Conservation (phyloP, 2,329 filamentous ascomycete genomes). For the Colletotrichum graminicola region DNA sequence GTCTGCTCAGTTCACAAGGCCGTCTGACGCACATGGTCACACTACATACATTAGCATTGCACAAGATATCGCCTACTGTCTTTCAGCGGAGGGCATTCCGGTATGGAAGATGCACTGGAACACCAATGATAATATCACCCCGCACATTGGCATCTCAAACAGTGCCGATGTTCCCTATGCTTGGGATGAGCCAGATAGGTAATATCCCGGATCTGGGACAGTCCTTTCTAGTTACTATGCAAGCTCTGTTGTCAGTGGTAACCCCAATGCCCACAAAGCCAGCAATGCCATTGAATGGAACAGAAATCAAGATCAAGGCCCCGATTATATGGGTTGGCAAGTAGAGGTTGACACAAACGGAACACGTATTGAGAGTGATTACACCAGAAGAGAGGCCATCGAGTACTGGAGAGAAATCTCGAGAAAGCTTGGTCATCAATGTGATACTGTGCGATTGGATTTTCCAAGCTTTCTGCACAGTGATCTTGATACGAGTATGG, state of each 20-base stretch:
- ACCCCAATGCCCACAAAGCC: slow-evolving; percentile 49
- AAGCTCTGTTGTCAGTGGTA: slow-evolving; percentile 52
- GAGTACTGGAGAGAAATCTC: slow-evolving; percentile 26
- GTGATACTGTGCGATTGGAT: neutral
- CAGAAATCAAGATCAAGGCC: neutral
- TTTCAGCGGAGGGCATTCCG: slow-evolving; percentile 41
- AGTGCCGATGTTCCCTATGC: slow-evolving; percentile 21
- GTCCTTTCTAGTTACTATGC: slow-evolving; percentile 46
- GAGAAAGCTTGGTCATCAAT: slow-evolving; percentile 11
- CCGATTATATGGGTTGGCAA: slow-evolving; percentile 12
- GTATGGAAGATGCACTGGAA: slow-evolving; percentile 56
- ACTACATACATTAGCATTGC: slow-evolving; percentile 21
- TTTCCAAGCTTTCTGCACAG: neutral
- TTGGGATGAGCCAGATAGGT: slow-evolving; percentile 18
- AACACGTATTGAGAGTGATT: slow-evolving; percentile 17
- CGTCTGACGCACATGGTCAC: slow-evolving; percentile 14
- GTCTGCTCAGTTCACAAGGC: slow-evolving; percentile 30
- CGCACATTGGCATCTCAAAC: slow-evolving; percentile 45
- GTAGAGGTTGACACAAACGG: slow-evolving; percentile 19
- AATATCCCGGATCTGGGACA: slow-evolving; percentile 17
- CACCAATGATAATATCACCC: slow-evolving; percentile 51
- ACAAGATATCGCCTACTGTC: slow-evolving; percentile 15
- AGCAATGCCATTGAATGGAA: slow-evolving; percentile 44
- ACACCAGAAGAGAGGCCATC: slow-evolving; percentile 19
- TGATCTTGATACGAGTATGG: neutral